Conservation (phyloP, 352 stramenopile genomes). For the Globisporangium sylvaticum region DNA sequence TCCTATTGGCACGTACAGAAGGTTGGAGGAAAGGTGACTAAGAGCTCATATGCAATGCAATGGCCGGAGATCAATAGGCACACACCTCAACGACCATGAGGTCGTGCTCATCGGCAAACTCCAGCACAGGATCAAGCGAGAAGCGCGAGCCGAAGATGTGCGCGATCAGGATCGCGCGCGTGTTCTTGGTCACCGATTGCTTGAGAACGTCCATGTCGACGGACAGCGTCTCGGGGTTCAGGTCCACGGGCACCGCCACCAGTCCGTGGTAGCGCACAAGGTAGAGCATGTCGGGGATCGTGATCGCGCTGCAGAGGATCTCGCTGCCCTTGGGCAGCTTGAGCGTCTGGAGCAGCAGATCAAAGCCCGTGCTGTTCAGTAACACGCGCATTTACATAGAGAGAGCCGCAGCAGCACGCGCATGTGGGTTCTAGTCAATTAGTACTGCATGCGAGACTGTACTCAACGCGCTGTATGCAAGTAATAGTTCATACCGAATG, state of each 20-base stretch:
- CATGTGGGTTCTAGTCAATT: neutral
- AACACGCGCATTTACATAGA: neutral
- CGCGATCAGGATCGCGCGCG: conserved; percentile 63
- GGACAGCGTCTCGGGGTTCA: conserved; percentile 59
- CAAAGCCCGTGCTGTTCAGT: conserved; percentile 65
- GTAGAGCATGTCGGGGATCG: conserved; percentile 86
- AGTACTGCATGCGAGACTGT: neutral
- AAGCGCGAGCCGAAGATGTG: conserved; percentile 77
- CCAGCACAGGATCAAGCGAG: conserved; percentile 45
- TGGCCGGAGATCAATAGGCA: neutral
- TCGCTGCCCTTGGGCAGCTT: conserved; percentile 61
- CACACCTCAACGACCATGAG: conserved; percentile 59
- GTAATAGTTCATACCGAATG: conserved; percentile 39
- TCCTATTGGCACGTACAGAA: conserved; percentile 23
- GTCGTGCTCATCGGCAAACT: conserved; percentile 44
- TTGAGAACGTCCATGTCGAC: conserved; percentile 50
- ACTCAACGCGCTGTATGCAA: neutral
- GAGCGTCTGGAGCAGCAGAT: conserved; percentile 74
- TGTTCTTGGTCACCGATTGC: conserved; percentile 52
- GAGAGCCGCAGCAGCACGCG: neutral
- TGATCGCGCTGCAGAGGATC: conserved; percentile 79
- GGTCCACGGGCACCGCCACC: conserved; percentile 69
- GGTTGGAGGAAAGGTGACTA: neutral
- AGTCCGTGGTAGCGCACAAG: conserved; percentile 68
- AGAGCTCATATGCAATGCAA: neutral